These are phyloP conservation scores for Pleurotus tuber-regium DNA, from an alignment of 768 basidiomycete genomes.

Conservation along the genomic window DNA sequence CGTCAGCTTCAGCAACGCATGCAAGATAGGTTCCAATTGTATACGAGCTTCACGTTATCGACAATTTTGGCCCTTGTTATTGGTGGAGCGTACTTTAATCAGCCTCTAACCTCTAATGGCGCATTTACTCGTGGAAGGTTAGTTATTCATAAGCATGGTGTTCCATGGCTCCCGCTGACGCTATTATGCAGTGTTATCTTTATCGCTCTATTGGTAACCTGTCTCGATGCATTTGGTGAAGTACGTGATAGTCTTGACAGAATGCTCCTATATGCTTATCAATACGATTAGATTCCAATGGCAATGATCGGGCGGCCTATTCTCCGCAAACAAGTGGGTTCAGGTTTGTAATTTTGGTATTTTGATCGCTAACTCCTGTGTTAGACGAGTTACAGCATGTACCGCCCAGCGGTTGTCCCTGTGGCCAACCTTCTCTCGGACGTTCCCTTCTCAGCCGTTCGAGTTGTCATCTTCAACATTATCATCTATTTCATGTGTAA, in stretches of 20 bases:
- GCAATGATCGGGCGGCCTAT: conserved; percentile 84
- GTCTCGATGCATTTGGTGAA: conserved; percentile 73
- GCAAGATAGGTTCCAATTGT: conserved; percentile 78
- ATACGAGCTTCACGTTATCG: conserved; percentile 64
- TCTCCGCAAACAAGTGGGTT: conserved; percentile 55
- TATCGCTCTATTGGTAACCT: conserved; percentile 60
- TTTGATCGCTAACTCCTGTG: not conserved
- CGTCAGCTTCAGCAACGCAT: conserved; percentile 72
- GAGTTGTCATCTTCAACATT: conserved; percentile 59
- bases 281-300: conserved; percentile 57
- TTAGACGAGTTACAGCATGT: conserved; percentile 60
- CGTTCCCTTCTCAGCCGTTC: conserved; percentile 62
- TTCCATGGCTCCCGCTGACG: not conserved
- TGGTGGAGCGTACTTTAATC: conserved; percentile 72
- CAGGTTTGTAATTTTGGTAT: not conserved
- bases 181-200: conserved; percentile 57
- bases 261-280: conserved; percentile 31
- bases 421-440: conserved; percentile 69
- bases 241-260: conserved; percentile 27
- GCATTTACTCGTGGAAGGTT: conserved; percentile 83
- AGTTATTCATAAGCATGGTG: conserved; percentile 1
- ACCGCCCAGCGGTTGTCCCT: conserved; percentile 62
- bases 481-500: conserved; percentile 69
- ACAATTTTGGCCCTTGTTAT: conserved; percentile 64
- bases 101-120: conserved; percentile 71